phyloP scores from a whole-genome alignment of 192 early-diverging fungal genomes.

The Funneliformis geosporum region DNA sequence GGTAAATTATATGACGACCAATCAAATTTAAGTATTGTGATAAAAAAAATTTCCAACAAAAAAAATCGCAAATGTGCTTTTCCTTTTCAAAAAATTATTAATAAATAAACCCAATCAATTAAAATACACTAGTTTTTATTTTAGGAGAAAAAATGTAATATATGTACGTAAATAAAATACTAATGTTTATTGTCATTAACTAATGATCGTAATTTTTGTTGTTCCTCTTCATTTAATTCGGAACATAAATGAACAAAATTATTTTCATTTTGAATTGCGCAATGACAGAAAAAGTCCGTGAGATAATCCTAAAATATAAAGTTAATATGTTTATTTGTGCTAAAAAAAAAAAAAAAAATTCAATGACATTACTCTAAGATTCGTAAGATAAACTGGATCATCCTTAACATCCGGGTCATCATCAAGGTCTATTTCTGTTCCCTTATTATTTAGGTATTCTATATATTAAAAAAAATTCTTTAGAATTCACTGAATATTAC shows the following conservation, averaged over 20 bases:
- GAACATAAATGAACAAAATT: constrained; percentile 28
- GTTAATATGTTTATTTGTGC: background rate
- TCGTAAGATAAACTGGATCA: constrained; percentile 66
- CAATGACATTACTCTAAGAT: constrained; percentile 57
- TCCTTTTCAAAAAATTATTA: too few relatives aligned
- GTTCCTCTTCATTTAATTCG: background rate
- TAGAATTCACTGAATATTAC: constrained; percentile 4
- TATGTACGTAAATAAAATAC: background rate
- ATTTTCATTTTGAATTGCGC: constrained; percentile 33
- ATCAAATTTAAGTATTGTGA: too few relatives aligned
- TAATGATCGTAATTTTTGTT: constrained; percentile 10
- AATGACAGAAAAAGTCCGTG: constrained; percentile 59
- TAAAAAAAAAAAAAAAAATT: background rate
- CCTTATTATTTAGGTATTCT: constrained; percentile 48
- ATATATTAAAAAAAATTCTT: constrained; percentile 23
- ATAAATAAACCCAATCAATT: too few relatives aligned
- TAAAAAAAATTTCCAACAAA: too few relatives aligned
- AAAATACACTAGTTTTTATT: too few relatives aligned
- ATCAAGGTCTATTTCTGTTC: constrained; percentile 60
- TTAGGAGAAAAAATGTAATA: too few relatives aligned
- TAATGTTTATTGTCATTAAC: background rate
- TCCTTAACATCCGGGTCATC: constrained; percentile 66
- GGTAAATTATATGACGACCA: too few relatives aligned
- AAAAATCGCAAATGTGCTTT: too few relatives aligned
- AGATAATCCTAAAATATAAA: constrained; percentile 53